phyloP scores from a whole-genome alignment of 208 protist genomes.

The Wallacemonas sp. region DNA sequence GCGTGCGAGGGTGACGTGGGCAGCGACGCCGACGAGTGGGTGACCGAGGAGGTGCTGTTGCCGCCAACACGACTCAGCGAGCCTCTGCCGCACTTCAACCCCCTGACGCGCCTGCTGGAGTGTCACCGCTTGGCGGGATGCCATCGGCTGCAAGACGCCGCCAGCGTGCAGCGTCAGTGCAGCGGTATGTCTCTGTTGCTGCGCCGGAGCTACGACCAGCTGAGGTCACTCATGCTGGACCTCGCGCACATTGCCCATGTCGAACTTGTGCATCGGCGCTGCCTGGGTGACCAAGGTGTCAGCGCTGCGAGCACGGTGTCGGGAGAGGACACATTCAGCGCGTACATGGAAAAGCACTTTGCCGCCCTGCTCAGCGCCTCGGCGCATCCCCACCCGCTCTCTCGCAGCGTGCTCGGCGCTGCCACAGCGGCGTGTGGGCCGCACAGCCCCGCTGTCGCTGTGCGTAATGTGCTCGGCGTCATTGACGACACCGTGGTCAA shows the following conservation, averaged over 20 bases:
- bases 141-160: constrained; percentile 33
- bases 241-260: constrained; percentile 73
- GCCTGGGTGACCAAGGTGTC: background rate
- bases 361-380: constrained; percentile 52
- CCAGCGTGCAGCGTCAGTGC: constrained; percentile 52
- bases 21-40: constrained; percentile 64
- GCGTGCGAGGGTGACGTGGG: constrained; percentile 26
- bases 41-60: constrained; percentile 49
- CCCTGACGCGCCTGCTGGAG: constrained; percentile 58
- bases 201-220: constrained; percentile 64
- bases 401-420: constrained; percentile 10
- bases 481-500: background rate
- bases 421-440: background rate
- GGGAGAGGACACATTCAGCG: constrained; percentile 27
- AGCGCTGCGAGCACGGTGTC: background rate
- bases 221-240: constrained; percentile 67
- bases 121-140: constrained; percentile 49
- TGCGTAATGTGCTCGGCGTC: background rate
- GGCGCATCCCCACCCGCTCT: constrained; percentile 52
- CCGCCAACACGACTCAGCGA: constrained; percentile 37
- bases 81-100: constrained; percentile 55
- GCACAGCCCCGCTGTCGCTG: background rate
- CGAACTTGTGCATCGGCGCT: constrained; percentile 66
- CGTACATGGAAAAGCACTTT: constrained; percentile 49
- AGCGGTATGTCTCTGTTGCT: constrained; percentile 74